Base-by-base conservation (phyloP, 306 rosid genomes). In the Cajanus cajan region DNA sequence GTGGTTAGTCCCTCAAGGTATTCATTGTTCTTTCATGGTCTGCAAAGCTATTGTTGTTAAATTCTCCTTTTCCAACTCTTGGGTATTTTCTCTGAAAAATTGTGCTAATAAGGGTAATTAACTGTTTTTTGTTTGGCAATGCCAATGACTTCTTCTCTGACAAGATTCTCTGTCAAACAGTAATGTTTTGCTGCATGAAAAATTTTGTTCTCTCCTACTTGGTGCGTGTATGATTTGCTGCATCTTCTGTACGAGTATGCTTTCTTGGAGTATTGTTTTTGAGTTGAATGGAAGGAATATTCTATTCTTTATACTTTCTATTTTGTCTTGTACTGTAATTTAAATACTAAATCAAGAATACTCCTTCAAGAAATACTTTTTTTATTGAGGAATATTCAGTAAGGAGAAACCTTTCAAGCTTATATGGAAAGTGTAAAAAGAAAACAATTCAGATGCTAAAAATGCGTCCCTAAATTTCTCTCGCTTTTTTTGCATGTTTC, bases 1-100 rank as follows among this genome's bases (percentile, higher is more conserved):
- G 98, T 91, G 98, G 98, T 83, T 95, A 82, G 98, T 92, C 80
- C 91, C 98, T 25, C 96, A 91, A 92, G 98, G 98, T 95, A 85
- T 41, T 59, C 37, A 39, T 33, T 48, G 70, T 78, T 9, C 70
- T 77, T 83, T 68, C 64, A 52, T 77, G 16, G 50, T 57, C 52
- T 45, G 28, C 24, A 18, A 65, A 48, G 19, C 82, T 37, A 39
- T 64, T 61, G 24, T 54, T 34, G 64, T 76, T n/a, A 28, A 62
- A 36, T 37, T 58, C 39, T 15, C 24, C 14, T 44, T 24, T 44
- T 58, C 11, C 52, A 1, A 64, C 43, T 74, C 4, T 55, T n/a
- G 41, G 78, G 47, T 57, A 39, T 51, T 70, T 84, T 50, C 18
- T 50, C 18, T 50, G 28, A n/a, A 66, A 47, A 78, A 33, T 55